Evolutionary conservation across 257 asterid genomes (phyloP).

Genomic region (Solanum pinnatisectum): DNA sequence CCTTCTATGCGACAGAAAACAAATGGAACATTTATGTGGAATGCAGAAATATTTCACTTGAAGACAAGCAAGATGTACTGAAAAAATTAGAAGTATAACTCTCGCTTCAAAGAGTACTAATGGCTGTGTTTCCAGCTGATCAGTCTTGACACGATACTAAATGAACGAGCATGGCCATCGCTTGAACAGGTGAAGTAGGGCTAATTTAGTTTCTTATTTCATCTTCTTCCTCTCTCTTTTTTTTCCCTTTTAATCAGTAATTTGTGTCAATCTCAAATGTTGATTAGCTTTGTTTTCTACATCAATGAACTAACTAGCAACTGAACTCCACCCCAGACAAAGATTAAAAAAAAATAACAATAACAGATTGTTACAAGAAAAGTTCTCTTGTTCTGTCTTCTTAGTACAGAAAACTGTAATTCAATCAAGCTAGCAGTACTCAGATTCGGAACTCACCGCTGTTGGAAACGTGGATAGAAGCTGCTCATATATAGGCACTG

Average conservation of each 20-base stretch:
- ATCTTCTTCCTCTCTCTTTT: background rate
- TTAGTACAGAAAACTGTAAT: background rate
- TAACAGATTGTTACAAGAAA: background rate
- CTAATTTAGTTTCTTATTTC: background rate
- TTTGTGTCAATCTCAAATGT: background rate
- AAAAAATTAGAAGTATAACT: background rate
- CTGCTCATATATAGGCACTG: slow-evolving; percentile 75
- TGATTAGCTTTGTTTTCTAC: background rate
- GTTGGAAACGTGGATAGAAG: slow-evolving; percentile 81
- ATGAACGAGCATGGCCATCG: background rate
- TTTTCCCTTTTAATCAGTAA: background rate
- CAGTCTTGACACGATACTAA: background rate
- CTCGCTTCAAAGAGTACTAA: background rate
- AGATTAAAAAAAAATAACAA: background rate
- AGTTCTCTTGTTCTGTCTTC: background rate
- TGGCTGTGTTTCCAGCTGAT: background rate
- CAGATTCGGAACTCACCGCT: slow-evolving; percentile 35
- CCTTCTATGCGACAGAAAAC: background rate
- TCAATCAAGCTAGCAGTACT: background rate
- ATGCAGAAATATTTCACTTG: background rate
- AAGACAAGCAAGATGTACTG: background rate
- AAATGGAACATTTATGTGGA: background rate
- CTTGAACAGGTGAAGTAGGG: background rate
- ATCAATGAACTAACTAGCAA: background rate
- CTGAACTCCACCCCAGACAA: background rate